Base-by-base conservation (phyloP, 2,329 filamentous ascomycete genomes). In the Calonectria crousiana region DNA sequence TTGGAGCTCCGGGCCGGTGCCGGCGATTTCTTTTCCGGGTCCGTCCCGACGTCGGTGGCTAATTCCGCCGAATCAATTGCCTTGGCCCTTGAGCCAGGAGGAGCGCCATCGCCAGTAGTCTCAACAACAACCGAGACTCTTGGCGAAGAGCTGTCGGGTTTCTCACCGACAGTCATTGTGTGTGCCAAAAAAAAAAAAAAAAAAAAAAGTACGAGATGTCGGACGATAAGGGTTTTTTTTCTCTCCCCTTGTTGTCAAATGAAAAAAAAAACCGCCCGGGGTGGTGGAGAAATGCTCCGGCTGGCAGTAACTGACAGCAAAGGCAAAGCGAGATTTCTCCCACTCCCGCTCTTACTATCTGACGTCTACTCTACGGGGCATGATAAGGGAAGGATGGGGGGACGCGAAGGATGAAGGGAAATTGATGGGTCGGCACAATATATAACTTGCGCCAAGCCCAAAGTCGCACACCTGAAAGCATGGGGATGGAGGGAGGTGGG, bases 21-120 rank as follows among this genome's bases (percentile, higher is more conserved):
- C 64, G 68, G 60, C 64, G 49, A 20, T 26, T 56, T 65, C 65
- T 75, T 74, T 72, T 78, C 75, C 62, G 62, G 47, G 44, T 71
- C 65, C 36, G 49, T 58, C 34, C 65, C 66, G 8, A 53, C 68
- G 14, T 65, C 70, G 44, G 67, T 32, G 60, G n/a, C 36, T 38
- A 71, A 62, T 36, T 72, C 49, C 11, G 36, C 67, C 36, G 26
- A 72, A 53, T n/a, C 47, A 30, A 58, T 53, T 32, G 20, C 28
- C 28, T 65, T 65, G 18, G 60, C 47, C 34, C 13, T 20, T 23
- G 58, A 28, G 11, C 41, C 11, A 18, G 30, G 65, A 41, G 44
- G 38, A 66, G 34, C 38, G 36, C 26, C 26, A 53, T 32, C 47
- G 68, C 38, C 60, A 65, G 26, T 28, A 34, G 38, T 26, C 26